Conservation (phyloP, 352 stramenopile species). For the Globisporangium spiculum region DNA sequence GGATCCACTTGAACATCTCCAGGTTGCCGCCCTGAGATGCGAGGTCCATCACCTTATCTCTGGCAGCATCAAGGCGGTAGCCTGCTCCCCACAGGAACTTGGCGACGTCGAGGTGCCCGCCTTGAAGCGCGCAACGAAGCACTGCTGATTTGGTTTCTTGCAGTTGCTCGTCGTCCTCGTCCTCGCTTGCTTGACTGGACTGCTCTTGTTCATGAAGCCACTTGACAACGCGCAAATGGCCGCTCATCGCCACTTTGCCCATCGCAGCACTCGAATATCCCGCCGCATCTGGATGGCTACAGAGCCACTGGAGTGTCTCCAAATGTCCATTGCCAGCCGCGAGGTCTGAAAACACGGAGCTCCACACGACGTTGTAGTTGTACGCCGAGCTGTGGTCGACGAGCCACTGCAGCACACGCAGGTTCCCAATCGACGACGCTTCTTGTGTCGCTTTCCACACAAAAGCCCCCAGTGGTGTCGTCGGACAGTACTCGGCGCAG, state of each 20-base stretch:
- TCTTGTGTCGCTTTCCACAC: slow-evolving; percentile 3
- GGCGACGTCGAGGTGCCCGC: background rate
- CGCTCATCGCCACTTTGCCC: background rate
- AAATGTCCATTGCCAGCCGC: slow-evolving; percentile 6
- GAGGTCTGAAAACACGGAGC: background rate
- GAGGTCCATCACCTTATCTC: background rate
- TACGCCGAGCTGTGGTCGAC: background rate
- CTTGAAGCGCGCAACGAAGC: background rate
- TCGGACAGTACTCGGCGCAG: slow-evolving; percentile 1
- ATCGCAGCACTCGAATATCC: background rate
- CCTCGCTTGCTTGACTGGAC: background rate
- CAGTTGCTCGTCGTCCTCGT: background rate
- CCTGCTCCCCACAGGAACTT: background rate
- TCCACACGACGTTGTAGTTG: slow-evolving; percentile 1
- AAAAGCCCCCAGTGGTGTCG: background rate
- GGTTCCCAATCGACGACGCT: background rate
- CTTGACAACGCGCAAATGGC: slow-evolving; percentile 3
- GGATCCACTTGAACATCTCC: background rate
- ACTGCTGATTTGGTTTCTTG: background rate
- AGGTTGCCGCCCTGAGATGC: slow-evolving; percentile 1
- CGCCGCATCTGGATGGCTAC: background rate
- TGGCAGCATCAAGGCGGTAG: background rate
- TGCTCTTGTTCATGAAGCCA: background rate
- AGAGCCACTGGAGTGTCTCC: slow-evolving; percentile 10
- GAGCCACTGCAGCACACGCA: slow-evolving; percentile 2